Base-by-base conservation (phyloP, 768 basidiomycete species). In the Tephrocybe rancida region DNA sequence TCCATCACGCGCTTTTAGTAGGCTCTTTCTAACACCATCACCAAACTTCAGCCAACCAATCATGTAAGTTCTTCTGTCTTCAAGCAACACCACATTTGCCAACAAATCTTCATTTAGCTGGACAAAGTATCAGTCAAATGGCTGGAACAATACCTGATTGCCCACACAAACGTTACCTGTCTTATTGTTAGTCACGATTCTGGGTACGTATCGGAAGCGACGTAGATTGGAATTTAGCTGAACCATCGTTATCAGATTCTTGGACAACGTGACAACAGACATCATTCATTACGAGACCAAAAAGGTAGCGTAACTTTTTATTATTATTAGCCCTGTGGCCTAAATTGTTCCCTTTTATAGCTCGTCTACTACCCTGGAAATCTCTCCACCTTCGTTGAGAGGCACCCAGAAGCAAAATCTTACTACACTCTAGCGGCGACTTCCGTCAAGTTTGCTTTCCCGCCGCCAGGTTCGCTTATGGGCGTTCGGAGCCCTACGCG, bases 101-200 rank as follows among this genome's bases (percentile, higher is more conserved):
- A 27, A 49, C 24, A n/a, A 27, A 55, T 24, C 43, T 52, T 57
- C 48, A 45, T n/a, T 55, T 60, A 91, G 90, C 76, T 92, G 69
- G 90, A 92, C 67, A 83, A 84, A 38, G 78, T 81, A 43, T 96
- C 95, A 50, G 95, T 98, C 46, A 73, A 83, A 60, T 98, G 96
- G 96, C 76, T 98, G 29, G 92, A 97, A 69, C 72, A 90, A 52
- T 98, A 93, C 75, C 81, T 98, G 29, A 81, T 82, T 52, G 77
- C 86, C 7, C 88, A 96, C 62, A 87, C 77, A 54, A 83, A 92
- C 58, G 82, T 97, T 55, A 98, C 95, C 37, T 94, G 90, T 70
- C 75, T 98, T 59, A 92, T 97, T 64, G 78, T 98, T 70, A 95
- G 93, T 73, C 96, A 98, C 78, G 96, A 98, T 76, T 95, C 94